Percentiles rank a stretch among this genome's conserved stretches.
phyloP scores from a whole-genome alignment of 1,284 basidiomycete species.

The Porodaedalea pini region DNA sequence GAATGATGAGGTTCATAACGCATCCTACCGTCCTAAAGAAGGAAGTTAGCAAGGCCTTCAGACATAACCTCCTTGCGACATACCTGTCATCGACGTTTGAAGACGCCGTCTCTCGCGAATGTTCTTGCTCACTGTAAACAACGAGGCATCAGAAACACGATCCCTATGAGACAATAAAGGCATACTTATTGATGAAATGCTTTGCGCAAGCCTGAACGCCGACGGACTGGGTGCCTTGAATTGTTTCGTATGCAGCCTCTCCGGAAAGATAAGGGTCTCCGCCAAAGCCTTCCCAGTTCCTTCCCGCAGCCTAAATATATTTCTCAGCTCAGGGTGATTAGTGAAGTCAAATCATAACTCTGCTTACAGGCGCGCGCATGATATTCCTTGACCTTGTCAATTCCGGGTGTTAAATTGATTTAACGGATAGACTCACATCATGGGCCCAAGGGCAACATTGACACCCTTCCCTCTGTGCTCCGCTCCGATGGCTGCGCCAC shows the following conservation, averaged over 20 bases:
- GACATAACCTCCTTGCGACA: background rate
- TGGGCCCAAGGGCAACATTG: conserved; percentile 43
- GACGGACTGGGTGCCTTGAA: conserved; percentile 58
- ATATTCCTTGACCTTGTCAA: conserved; percentile 14
- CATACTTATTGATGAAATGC: conserved; percentile 58
- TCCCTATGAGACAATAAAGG: background rate
- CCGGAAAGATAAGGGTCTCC: conserved; percentile 62
- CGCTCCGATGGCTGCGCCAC: conserved; percentile 45
- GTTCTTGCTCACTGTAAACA: conserved; percentile 38
- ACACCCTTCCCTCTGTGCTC: conserved; percentile 51
- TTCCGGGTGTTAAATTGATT: background rate
- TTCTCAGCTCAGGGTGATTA: background rate
- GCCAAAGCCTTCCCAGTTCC: conserved; percentile 24
- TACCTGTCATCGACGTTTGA: conserved; percentile 58
- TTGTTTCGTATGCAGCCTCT: conserved; percentile 58
- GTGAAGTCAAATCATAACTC: background rate
- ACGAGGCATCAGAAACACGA: background rate
- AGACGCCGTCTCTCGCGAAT: conserved; percentile 35
- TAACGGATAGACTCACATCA: conserved; percentile 13
- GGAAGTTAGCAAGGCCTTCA: background rate
- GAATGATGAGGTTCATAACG: background rate
- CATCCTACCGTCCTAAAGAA: conserved; percentile 10
- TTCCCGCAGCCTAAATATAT: conserved; percentile 12
- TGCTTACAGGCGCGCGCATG: conserved; percentile 19
- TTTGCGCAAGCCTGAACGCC: conserved; percentile 68